phyloP scores from a whole-genome alignment of 768 basidiomycete genomes.

The Daedaleopsis sinensis region DNA sequence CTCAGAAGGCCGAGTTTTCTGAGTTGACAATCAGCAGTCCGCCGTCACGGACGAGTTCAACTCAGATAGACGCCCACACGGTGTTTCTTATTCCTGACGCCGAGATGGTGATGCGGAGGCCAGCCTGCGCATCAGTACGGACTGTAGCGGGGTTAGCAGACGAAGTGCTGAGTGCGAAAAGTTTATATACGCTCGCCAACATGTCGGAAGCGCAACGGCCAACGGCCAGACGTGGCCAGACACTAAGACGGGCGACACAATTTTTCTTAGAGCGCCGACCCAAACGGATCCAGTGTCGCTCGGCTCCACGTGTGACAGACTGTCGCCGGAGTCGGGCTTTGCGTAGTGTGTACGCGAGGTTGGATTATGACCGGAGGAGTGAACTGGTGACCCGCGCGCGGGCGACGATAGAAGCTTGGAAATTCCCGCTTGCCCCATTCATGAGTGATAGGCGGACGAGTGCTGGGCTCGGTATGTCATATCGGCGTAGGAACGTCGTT shows the following conservation, averaged over 20 bases:
- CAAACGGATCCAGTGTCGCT: slow-evolving; percentile 4
- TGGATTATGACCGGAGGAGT: slow-evolving; percentile 1
- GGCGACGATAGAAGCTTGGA: background rate
- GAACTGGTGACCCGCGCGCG: background rate
- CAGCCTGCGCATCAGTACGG: background rate
- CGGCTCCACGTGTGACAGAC: slow-evolving; percentile 8
- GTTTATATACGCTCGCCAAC: background rate
- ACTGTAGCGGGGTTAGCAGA: background rate
- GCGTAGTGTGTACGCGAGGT: background rate
- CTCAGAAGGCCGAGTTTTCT: background rate
- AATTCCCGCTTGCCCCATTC: background rate
- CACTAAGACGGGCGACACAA: background rate
- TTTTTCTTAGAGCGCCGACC: slow-evolving; percentile 9
- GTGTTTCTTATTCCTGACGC: background rate
- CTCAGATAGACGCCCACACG: background rate
- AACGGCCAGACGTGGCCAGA: background rate
- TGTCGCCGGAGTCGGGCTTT: slow-evolving; percentile 12
- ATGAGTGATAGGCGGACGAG: background rate
- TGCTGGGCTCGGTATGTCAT: background rate
- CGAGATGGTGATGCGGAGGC: background rate
- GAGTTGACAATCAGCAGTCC: background rate
- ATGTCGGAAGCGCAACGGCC: too few species aligned
- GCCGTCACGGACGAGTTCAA: background rate
- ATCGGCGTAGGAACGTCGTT: background rate
- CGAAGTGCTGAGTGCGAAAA: background rate